Evolutionary conservation across 2,329 filamentous ascomycete genomes (phyloP), one percentile per base, ranked within the genome.

Genomic region (Fusarium graminum): DNA sequence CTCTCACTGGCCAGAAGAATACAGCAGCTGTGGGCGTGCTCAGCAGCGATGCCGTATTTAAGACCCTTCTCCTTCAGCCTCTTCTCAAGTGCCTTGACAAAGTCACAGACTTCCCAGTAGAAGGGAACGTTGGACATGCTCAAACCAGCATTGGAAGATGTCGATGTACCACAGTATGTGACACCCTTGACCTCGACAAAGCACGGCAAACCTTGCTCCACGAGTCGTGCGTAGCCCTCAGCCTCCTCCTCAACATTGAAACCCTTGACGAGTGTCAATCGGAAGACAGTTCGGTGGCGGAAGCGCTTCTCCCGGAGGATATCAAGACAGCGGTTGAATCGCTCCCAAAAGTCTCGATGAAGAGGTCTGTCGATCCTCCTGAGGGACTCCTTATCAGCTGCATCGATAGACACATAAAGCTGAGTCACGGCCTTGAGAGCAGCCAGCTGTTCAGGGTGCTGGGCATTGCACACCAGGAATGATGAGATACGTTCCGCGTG

Each of bases 121-220:
- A 97, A 98, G 0, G 94, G 94, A 11, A 98, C 95, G 74, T 98
- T 98, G 73, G 92, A 88, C 94, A 98, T 98, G n/a, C 89, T 95
- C 44, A 98, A 83, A 0, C 94, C 94, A 1, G 93, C 94, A 52
- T 90, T 90, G 6, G 91, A 90, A 10, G 92, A 92, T 1, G 93
- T 93, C 9, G 90, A 90, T 0, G 94, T 98, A 39, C 95, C 95
- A 78, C 95, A 98, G 81, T 95, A 98, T 1, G 94, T 98, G 36
- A 98, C 94, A 53, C 94, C 94, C 81, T 98, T 98, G 77, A 98
- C 86, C 81, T 98, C 94, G 46, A 98, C 88, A 75, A 98, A 97
- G 77, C 92, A 94, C 0, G 94, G 94, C 22, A 97, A 83, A 1
- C 91, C 94, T 68, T 89, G 88, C 74, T 94, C 92, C 17, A 98